A percentile compares a stretch with the other conserved stretches of the same genome.
Evolutionary conservation across 441 rosid species (phyloP).

Genomic region (Mallotus repandus): DNA sequence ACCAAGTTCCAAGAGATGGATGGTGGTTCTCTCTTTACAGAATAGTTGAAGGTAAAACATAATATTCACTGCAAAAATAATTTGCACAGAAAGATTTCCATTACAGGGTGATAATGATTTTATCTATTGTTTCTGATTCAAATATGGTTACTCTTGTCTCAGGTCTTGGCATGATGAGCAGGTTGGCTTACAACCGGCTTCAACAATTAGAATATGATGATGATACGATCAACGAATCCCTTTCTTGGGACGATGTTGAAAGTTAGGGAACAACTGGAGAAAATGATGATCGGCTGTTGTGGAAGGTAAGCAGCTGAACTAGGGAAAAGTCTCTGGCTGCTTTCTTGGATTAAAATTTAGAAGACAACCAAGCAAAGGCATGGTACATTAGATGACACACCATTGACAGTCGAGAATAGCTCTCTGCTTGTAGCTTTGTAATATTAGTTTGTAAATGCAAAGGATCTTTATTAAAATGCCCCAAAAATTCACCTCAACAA

Average conservation of each 20-base stretch:
- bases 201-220: constrained; percentile 32
- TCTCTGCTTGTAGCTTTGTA: neutral
- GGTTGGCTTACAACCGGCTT: constrained; percentile 45
- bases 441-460: neutral
- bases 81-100: neutral
- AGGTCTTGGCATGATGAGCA: constrained; percentile 64
- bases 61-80: neutral
- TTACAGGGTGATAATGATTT: neutral
- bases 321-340: neutral
- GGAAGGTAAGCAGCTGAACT: neutral
- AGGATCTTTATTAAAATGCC: too few relatives aligned
- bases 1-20: constrained; percentile 56
- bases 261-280: constrained; percentile 16
- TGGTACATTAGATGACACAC: constrained; percentile 1
- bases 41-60: constrained; percentile 77
- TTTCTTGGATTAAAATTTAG: neutral
- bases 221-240: constrained; percentile 27
- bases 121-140: constrained; percentile 5
- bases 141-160: constrained; percentile 13
- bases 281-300: neutral
- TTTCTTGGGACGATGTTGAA: constrained; percentile 40
- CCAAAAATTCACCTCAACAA: too few relatives aligned
- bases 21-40: constrained; percentile 94
- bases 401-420: neutral
- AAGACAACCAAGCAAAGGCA: neutral